Evolutionary conservation across 2,329 filamentous ascomycete genomes (phyloP), one percentile per base, ranked within the genome.

Genomic region (Pestalotiopsis sp.): DNA sequence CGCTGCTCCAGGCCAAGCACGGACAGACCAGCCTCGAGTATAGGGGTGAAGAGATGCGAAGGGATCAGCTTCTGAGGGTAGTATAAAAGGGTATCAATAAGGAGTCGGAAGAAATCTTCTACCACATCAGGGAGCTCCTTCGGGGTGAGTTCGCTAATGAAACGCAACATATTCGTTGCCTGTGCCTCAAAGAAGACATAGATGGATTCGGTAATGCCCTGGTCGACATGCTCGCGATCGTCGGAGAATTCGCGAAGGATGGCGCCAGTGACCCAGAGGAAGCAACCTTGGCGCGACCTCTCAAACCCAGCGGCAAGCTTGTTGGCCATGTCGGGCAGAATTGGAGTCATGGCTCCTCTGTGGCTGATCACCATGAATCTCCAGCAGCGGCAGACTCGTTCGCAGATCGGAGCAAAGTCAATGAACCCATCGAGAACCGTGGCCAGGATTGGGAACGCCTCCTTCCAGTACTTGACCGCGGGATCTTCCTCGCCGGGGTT

Each of bases 341-440:
- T 83, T 27, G 95, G 94, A 14, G 92, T 89, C 85, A 97, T 97
- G 64, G 92, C 92, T 2, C 92, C 96, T 72, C 96, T 90, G 80
- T 98, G 98, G 0, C 95, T 97, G 69, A 98, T 94, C 52, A 99
- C 90, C 93, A 98, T 98, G 79, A 95, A 93, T 71, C 97, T 90
- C 94, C 95, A 99, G 84, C 93, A 98, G 71, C 95, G 90, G 81
- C 95, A 98, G 31, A 99, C 90, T 57, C 95, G 88, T 83, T 99
- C 96, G 72, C 97, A 92, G 69, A 99, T 97, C 3, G 96, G 95
- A 14, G 91, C 87, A 74, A 95, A 98, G 74, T 88, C 85, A 70
- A 95, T 88, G 78, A 98, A 99, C 77, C 91, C 95, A 75, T 97
- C 92, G 67, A 97, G 87, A 70, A 99, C 93, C 7, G 92, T 93